These are phyloP conservation scores for Leishmania mexicana DNA, from an alignment of 208 protist genomes.

Conservation along the genomic window DNA sequence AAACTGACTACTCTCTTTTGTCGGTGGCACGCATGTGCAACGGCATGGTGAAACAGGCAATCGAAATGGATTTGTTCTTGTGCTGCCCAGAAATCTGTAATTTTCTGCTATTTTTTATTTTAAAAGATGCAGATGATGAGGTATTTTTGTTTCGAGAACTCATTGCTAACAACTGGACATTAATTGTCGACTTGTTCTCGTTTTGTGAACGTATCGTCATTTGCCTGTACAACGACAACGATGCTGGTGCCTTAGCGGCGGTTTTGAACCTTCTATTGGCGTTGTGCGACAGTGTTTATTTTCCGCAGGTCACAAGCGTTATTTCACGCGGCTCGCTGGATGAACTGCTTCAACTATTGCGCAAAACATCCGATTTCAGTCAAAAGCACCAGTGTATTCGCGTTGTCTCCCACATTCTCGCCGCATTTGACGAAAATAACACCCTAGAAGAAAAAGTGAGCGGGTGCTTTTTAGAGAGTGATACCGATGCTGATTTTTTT, in stretches of 20 bases:
- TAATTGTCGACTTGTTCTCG: conserved; percentile 8
- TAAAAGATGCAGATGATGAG: neutral
- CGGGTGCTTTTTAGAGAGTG: neutral
- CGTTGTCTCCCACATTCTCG: neutral
- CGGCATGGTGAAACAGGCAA: conserved; percentile 9
- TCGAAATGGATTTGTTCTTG: conserved; percentile 16
- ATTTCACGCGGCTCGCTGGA: neutral
- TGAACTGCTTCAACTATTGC: neutral
- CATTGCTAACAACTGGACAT: conserved; percentile 16
- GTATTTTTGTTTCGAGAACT: conserved; percentile 16
- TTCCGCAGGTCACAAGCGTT: neutral
- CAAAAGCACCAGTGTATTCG: neutral
- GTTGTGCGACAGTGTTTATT: conserved; percentile 10
- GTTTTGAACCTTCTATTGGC: conserved; percentile 1
- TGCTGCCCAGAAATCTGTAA: conserved; percentile 19
- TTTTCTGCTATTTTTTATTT: conserved; percentile 25
- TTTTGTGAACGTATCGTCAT: conserved; percentile 11
- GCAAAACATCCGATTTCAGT: neutral
- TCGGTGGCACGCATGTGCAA: conserved; percentile 3
- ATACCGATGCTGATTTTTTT: neutral
- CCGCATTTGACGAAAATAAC: neutral
- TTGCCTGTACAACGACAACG: neutral
- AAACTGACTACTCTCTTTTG: neutral
- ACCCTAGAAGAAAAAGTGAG: neutral
- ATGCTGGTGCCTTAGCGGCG: neutral